These are phyloP conservation scores for Cutaneotrichosporon spelunceum DNA, from an alignment of 1,284 basidiomycete genomes.

Conservation along the genomic window DNA sequence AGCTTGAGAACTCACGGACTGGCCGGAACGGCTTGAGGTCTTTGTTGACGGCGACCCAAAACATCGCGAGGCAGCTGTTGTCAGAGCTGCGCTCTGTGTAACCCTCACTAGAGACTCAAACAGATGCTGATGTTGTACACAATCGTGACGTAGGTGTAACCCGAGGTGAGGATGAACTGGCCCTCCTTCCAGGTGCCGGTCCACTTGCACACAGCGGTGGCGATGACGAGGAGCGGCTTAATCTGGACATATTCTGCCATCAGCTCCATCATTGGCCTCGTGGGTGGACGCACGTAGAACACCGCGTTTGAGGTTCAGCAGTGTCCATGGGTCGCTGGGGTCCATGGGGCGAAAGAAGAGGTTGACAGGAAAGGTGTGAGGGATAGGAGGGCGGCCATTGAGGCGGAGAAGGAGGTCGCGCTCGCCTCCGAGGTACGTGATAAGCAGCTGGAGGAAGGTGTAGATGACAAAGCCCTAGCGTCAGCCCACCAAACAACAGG, in stretches of 20 bases:
- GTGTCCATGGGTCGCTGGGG: conserved; percentile 87
- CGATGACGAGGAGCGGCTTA: conserved; percentile 82
- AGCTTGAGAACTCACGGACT: conserved; percentile 44
- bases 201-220: conserved; percentile 81
- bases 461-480: conserved; percentile 91
- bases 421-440: conserved; percentile 88
- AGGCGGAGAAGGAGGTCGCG: conserved; percentile 84
- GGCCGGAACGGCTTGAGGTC: conserved; percentile 83
- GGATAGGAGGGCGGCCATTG: conserved; percentile 82
- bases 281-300: conserved; percentile 70
- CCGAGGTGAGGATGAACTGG: conserved; percentile 73
- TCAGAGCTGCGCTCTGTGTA: conserved; percentile 56
- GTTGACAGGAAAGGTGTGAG: conserved; percentile 78
- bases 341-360: conserved; percentile 71
- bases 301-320: conserved; percentile 89
- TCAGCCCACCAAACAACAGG: neutral
- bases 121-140: conserved; percentile 61
- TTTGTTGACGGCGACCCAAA: conserved; percentile 83
- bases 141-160: conserved; percentile 87
- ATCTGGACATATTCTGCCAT: conserved; percentile 89
- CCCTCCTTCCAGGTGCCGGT: conserved; percentile 88
- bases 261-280: neutral
- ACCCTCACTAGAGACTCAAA: conserved; percentile 49
- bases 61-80: conserved; percentile 82
- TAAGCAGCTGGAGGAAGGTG: conserved; percentile 77